A percentile compares a stretch with the other conserved stretches of the same genome.
phyloP scores from a whole-genome alignment of 495 filamentous ascomycete genomes.

The Talaromyces thailandensis region DNA sequence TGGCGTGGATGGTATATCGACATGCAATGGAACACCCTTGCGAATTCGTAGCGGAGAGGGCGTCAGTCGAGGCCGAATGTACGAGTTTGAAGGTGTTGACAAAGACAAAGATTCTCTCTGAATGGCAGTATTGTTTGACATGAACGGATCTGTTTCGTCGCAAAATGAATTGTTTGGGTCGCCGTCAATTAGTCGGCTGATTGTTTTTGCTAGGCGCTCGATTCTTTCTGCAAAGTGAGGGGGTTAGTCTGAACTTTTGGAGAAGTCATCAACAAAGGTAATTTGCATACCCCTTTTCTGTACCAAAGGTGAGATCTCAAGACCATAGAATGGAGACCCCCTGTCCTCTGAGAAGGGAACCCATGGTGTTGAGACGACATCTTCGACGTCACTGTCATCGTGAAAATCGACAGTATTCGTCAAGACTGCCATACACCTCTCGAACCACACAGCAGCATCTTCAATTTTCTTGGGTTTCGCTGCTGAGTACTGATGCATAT shows the following conservation, averaged over 20 bases:
- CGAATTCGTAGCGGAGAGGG: constrained; percentile 21
- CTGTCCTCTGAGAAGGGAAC: background rate
- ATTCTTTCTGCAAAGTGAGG: background rate
- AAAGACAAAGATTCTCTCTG: background rate
- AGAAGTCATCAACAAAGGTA: background rate
- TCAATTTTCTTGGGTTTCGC: constrained; percentile 2
- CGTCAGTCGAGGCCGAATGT: constrained; percentile 6
- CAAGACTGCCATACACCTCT: background rate
- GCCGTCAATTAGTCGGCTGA: constrained; percentile 20
- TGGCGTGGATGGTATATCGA: background rate
- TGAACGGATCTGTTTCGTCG: constrained; percentile 19
- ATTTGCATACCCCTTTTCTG: background rate
- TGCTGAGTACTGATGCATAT: constrained; percentile 8
- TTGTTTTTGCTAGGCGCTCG: constrained; percentile 13
- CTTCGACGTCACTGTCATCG: background rate
- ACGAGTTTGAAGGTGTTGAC: background rate
- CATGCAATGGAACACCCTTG: constrained; percentile 7
- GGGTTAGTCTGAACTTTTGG: background rate
- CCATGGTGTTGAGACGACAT: background rate
- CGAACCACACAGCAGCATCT: constrained; percentile 2
- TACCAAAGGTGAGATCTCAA: background rate
- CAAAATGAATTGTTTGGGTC: constrained; percentile 7
- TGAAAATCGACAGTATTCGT: background rate
- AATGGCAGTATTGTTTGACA: constrained; percentile 8
- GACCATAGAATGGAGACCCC: background rate